Percentiles rank a stretch among this genome's conserved stretches.
These are phyloP conservation scores for Geum urbanum DNA, from an alignment of 306 rosid species.

Conservation along the genomic window DNA sequence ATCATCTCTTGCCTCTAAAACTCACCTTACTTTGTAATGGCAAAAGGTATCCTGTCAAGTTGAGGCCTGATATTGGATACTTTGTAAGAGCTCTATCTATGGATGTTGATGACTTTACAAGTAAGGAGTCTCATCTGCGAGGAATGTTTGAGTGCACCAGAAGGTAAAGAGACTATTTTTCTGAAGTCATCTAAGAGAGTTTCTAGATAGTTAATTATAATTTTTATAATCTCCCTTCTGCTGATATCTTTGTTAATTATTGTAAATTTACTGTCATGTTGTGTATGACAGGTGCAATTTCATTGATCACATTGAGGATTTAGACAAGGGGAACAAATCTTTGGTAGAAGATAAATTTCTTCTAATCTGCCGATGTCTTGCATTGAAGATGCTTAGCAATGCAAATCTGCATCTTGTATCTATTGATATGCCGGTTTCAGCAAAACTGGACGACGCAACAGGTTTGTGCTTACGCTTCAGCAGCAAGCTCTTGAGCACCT, in stretches of 20 bases:
- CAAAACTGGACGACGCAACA: constrained; percentile 77
- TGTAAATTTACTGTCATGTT: constrained; percentile 33
- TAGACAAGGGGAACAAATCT: constrained; percentile 38
- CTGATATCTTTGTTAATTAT: not conserved
- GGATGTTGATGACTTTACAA: constrained; percentile 54
- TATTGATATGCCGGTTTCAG: constrained; percentile 73
- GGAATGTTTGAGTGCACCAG: constrained; percentile 92
- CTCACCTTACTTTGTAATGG: constrained; percentile 69
- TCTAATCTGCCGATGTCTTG: constrained; percentile 65
- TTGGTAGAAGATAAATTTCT: constrained; percentile 64
- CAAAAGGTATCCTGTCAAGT: constrained; percentile 58
- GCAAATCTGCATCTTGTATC: constrained; percentile 74
- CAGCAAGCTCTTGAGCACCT: constrained; percentile 71
- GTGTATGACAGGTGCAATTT: constrained; percentile 62
- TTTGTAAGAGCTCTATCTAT: constrained; percentile 68
- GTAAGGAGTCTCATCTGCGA: constrained; percentile 70
- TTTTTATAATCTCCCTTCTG: not conserved
- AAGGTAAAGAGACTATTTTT: constrained; percentile 47
- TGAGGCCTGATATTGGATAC: constrained; percentile 92
- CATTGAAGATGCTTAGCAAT: constrained; percentile 75
- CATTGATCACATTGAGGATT: constrained; percentile 64
- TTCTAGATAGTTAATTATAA: not conserved
- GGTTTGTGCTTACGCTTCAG: constrained; percentile 88
- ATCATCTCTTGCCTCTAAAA: constrained; percentile 90
- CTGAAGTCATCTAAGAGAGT: not conserved